A percentile compares a stretch with the other conserved stretches of the same genome.
Conservation (phyloP, 306 rosid species). For the Cicer arietinum region DNA sequence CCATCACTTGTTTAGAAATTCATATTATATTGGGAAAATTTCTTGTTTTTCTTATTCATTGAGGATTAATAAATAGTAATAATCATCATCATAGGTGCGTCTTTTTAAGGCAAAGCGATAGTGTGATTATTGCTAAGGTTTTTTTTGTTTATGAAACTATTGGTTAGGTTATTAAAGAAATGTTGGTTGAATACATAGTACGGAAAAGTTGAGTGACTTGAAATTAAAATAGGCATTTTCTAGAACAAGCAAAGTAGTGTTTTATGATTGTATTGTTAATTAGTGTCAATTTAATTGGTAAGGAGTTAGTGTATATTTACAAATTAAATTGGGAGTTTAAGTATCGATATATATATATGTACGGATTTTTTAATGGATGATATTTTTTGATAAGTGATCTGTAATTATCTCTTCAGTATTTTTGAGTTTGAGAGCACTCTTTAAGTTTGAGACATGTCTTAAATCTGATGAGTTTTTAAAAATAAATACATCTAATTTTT, state of each 20-base stretch:
- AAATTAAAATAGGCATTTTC: conserved; percentile 20
- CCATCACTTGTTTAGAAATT: conserved; percentile 16
- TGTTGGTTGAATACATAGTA: not conserved
- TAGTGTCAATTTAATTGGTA: not conserved
- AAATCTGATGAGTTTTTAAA: too few relatives aligned
- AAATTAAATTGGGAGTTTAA: too few relatives aligned
- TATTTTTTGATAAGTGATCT: too few relatives aligned
- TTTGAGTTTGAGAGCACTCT: too few relatives aligned
- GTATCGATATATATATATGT: too few relatives aligned
- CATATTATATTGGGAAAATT: conserved; percentile 9
- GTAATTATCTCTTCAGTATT: too few relatives aligned
- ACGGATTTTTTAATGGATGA: too few relatives aligned
- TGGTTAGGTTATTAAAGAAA: conserved; percentile 12
- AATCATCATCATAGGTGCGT: not conserved
- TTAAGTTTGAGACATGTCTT: too few relatives aligned
- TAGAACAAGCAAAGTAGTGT: conserved; percentile 41
- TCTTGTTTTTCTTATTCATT: not conserved
- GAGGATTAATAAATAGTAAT: not conserved
- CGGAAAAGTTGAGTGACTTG: conserved; percentile 21
- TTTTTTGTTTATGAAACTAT: not conserved
- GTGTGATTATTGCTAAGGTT: conserved; percentile 20
- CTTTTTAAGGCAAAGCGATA: conserved; percentile 17
- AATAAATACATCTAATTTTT: too few relatives aligned
- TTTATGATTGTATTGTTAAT: conserved; percentile 30
- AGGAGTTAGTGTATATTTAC: too few relatives aligned